Evolutionary conservation across 2,329 filamentous ascomycete species (phyloP), one percentile per base, ranked within the genome.

Genomic region (Arthrocladium fulminans): DNA sequence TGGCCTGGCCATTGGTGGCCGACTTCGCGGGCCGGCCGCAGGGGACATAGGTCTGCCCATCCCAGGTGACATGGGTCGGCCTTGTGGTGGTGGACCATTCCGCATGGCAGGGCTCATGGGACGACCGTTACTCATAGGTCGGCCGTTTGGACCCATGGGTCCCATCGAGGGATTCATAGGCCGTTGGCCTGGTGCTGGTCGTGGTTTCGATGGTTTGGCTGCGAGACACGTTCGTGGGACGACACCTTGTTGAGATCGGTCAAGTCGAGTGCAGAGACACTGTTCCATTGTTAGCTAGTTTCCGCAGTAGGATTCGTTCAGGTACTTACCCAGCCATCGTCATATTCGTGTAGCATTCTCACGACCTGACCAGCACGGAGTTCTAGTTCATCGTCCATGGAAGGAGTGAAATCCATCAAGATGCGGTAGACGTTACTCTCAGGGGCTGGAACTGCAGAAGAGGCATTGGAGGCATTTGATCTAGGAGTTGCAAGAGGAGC

Each of bases 171-270:
- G 58, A 54, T 64, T 46, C 54, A 55, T 52, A 40, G 25, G 57
- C 13, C 57, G 64, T 35, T 62, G 61, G 47, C 65, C 61, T 13
- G 65, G 62, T 30, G 71, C 72, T 34, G 78, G 73, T 39, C 88
- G 84, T 40, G 89, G 87, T 73, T 94, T 96, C 54, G 97, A 85
- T 15, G 90, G 88, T 43, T 88, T 83, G 50, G 88, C 86, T 12
- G 92, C 97, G 43, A 98, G 76, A 69, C 92, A 98, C 30, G 89
- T 95, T 58, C 92, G 81, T 12, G 92, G 92, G 49, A 86, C 87
- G 45, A 97, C 92, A 72, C 92, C 92, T 72, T 97, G 89, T 60
- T 86, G 77, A 52, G 88, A 89, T 55, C 88, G 84, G 67, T 97
- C 89, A 60, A 97, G 82, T 56, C 84, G 84, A 58, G 88, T 85